Conservation (phyloP, 2,329 filamentous ascomycete species). For the Tympanopsis confertula region DNA sequence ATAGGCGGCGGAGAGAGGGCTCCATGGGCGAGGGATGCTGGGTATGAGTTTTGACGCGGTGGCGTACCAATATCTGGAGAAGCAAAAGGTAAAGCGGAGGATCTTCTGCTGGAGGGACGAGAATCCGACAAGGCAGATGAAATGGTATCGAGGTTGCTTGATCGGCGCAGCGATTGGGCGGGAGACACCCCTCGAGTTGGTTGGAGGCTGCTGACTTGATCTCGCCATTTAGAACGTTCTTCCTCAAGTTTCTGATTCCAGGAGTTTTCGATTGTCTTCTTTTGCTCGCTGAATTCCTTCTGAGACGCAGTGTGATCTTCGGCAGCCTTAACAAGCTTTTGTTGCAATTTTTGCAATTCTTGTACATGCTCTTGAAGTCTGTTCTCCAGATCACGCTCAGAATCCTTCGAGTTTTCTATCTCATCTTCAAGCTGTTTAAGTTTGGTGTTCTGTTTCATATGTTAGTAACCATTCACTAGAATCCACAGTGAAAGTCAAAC, state of each 20-base stretch:
- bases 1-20: not conserved
- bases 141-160: not conserved
- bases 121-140: constrained; percentile 6
- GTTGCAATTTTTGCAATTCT: constrained; percentile 27
- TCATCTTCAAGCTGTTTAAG: constrained; percentile 68
- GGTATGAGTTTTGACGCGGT: not conserved
- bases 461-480: constrained; percentile 13
- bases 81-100: not conserved
- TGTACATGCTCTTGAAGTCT: constrained; percentile 32
- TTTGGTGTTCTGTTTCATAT: constrained; percentile 39
- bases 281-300: constrained; percentile 40
- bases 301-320: constrained; percentile 31
- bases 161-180: not conserved
- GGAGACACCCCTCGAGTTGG: not conserved
- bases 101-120: not conserved
- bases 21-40: not conserved
- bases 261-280: constrained; percentile 37
- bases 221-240: constrained; percentile 41
- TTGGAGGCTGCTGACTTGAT: constrained; percentile 16
- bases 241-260: constrained; percentile 44
- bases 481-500: constrained; percentile 17
- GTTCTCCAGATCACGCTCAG: constrained; percentile 8
- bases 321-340: constrained; percentile 25
- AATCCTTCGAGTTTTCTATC: constrained; percentile 50
- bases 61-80: not conserved